Evolutionary conservation across 2,329 filamentous ascomycete genomes (phyloP).

Genomic region (Paramyrothecium roridum): DNA sequence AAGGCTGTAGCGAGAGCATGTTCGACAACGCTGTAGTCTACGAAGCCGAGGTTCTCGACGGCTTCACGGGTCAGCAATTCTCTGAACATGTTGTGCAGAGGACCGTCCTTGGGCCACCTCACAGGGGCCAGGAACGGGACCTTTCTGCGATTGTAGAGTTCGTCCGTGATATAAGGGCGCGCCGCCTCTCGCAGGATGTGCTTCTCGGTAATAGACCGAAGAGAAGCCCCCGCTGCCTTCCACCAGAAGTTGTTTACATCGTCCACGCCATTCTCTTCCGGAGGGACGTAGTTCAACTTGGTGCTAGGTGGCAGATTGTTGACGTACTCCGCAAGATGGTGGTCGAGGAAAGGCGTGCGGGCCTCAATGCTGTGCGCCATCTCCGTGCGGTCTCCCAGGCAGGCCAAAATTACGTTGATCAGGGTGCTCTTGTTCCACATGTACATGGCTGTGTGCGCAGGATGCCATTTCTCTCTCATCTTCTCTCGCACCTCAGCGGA

Average conservation of each 20-base stretch:
- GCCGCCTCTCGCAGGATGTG: slow-evolving; percentile 48
- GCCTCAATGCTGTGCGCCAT: slow-evolving; percentile 33
- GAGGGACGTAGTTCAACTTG: slow-evolving; percentile 4
- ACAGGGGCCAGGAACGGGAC: slow-evolving; percentile 46
- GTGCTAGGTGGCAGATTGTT: slow-evolving; percentile 3
- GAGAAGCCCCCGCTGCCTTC: not conserved
- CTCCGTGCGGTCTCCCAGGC: slow-evolving; percentile 28
- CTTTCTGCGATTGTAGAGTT: slow-evolving; percentile 48
- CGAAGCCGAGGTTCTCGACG: slow-evolving; percentile 35
- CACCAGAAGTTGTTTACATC: not conserved
- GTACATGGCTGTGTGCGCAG: slow-evolving; percentile 22
- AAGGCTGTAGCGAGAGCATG: not conserved
- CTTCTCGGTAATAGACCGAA: slow-evolving; percentile 37
- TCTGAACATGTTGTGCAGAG: slow-evolving; percentile 32
- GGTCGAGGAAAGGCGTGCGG: slow-evolving; percentile 30
- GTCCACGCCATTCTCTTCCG: slow-evolving; percentile 5
- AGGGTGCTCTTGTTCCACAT: slow-evolving; percentile 18
- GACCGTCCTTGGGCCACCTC: slow-evolving; percentile 35
- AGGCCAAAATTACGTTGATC: slow-evolving; percentile 22
- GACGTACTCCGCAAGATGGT: slow-evolving; percentile 7
- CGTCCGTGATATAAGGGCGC: slow-evolving; percentile 46
- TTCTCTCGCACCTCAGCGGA: slow-evolving; percentile 13
- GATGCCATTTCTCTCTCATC: slow-evolving; percentile 21
- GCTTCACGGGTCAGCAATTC: slow-evolving; percentile 29
- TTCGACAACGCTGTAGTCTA: slow-evolving; percentile 21